Conservation (phyloP, 352 stramenopile species). For the Pythium brassicae region DNA sequence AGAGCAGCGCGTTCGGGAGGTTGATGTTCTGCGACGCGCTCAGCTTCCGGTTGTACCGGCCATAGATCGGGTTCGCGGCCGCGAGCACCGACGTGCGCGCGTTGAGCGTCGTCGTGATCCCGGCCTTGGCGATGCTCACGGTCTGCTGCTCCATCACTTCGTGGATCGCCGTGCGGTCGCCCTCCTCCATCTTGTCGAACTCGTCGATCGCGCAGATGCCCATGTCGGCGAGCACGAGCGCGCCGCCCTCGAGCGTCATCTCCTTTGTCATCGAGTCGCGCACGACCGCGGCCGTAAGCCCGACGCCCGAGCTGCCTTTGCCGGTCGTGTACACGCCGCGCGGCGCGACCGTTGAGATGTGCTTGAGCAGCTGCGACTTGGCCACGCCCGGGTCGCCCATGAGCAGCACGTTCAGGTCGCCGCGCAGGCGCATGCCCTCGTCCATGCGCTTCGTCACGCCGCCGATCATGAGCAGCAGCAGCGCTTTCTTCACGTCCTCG, state of each 20-base stretch:
- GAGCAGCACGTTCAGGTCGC: slow-evolving; percentile 98
- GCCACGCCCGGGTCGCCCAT: slow-evolving; percentile 98
- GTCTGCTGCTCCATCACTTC: slow-evolving; percentile 99
- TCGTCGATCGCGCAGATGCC: slow-evolving; percentile 99
- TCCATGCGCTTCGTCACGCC: slow-evolving; percentile 89
- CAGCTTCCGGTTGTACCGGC: slow-evolving; percentile 86
- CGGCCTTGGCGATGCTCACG: slow-evolving; percentile 98
- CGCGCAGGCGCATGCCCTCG: slow-evolving; percentile 95
- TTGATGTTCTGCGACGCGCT: slow-evolving; percentile 98
- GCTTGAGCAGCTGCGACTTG: slow-evolving; percentile 99
- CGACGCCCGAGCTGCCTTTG: slow-evolving; percentile 98
- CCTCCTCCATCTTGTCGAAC: slow-evolving; percentile 99
- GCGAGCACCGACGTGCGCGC: slow-evolving; percentile 97
- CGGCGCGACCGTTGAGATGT: slow-evolving; percentile 95
- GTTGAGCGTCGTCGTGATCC: slow-evolving; percentile 98
- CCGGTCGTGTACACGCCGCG: slow-evolving; percentile 99
- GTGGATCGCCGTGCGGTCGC: slow-evolving; percentile 98
- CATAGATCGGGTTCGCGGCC: slow-evolving; percentile 98
- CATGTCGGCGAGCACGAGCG: slow-evolving; percentile 98
- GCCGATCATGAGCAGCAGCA: slow-evolving; percentile 97
- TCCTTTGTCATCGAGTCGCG: slow-evolving; percentile 95
- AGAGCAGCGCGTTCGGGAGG: slow-evolving; percentile 98
- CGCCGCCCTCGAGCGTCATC: slow-evolving; percentile 91
- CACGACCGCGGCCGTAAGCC: slow-evolving; percentile 97
- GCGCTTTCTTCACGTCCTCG: slow-evolving; percentile 98